Percentiles rank a stretch among this genome's conserved stretches.
phyloP scores from a whole-genome alignment of 129 eudicot genomes.

The Chrysanthemum lavandulifolium region DNA sequence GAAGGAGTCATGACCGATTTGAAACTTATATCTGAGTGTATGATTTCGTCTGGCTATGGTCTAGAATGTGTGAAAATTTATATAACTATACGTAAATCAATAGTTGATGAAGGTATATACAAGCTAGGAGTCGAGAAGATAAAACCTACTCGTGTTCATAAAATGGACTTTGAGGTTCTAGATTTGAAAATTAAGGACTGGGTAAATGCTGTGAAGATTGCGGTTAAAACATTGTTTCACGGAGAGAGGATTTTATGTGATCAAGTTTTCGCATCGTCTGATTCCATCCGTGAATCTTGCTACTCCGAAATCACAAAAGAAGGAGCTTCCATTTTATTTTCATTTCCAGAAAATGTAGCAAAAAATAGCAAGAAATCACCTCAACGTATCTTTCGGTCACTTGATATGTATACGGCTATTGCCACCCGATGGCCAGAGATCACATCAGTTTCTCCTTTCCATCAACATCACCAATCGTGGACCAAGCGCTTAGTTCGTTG shows the following conservation, averaged over 20 bases:
- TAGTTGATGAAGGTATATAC: constrained; percentile 70
- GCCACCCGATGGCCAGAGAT: constrained; percentile 53
- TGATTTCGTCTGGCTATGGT: constrained; percentile 73
- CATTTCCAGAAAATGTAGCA: constrained; percentile 59
- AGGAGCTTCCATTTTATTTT: constrained; percentile 51
- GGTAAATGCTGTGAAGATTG: constrained; percentile 40
- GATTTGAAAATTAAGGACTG: constrained; percentile 52
- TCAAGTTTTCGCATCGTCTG: constrained; percentile 52
- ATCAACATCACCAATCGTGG: constrained; percentile 33
- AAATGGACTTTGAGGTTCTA: constrained; percentile 51
- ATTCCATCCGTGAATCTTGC: constrained; percentile 53
- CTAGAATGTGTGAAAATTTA: constrained; percentile 60
- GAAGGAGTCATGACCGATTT: constrained; percentile 55
- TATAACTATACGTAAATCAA: constrained; percentile 57
- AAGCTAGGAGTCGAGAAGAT: constrained; percentile 55
- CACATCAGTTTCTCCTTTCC: constrained; percentile 44
- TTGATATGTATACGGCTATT: constrained; percentile 66
- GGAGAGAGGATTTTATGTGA: constrained; percentile 76
- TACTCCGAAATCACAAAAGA: constrained; percentile 60
- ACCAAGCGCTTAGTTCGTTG: constrained; percentile 49
- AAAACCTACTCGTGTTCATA: constrained; percentile 42
- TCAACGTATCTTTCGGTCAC: constrained; percentile 54
- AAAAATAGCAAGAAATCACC: constrained; percentile 54
- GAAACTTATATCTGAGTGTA: constrained; percentile 65
- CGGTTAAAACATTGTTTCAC: constrained; percentile 50